Evolutionary conservation across 805 yeast species (phyloP).

Genomic region (Wickerhamiella spandovensis): DNA sequence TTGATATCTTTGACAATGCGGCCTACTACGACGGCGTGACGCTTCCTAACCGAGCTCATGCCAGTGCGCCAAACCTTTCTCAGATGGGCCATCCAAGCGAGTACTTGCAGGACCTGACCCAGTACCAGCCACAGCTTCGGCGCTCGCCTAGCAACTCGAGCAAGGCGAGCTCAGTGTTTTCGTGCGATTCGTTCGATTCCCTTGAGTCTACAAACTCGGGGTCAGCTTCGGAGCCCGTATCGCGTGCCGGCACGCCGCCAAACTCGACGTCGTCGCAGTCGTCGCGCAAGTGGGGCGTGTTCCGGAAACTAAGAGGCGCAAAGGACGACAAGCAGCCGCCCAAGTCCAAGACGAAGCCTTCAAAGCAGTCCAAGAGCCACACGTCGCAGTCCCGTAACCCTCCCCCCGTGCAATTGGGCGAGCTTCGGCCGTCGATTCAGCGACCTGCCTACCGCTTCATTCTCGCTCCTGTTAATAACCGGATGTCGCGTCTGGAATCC

Average conservation of each 20-base stretch:
- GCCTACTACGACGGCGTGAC: constrained; percentile 18
- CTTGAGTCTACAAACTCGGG: neutral
- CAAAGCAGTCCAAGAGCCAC: neutral
- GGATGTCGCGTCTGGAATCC: constrained; percentile 1
- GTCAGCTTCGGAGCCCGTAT: neutral
- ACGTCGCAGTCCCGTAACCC: constrained; percentile 11
- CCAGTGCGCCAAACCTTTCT: neutral
- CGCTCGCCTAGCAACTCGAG: neutral
- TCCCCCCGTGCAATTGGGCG: constrained; percentile 20
- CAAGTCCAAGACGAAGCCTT: neutral
- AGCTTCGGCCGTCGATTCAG: constrained; percentile 21
- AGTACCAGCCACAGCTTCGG: neutral
- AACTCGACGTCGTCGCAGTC: neutral
- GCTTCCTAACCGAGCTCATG: neutral
- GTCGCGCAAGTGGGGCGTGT: neutral
- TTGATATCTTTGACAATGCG: constrained; percentile 27
- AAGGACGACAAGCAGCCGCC: neutral
- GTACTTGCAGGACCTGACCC: neutral
- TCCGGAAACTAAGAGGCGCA: neutral
- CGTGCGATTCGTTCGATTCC: neutral
- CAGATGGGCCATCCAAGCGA: neutral
- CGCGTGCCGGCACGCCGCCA: neutral
- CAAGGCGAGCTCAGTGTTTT: neutral
- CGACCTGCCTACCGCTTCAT: constrained; percentile 21
- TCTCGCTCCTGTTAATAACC: constrained; percentile 10